Evolutionary conservation across 139 green algal genomes (phyloP).

Genomic region (Chlorella sp.): DNA sequence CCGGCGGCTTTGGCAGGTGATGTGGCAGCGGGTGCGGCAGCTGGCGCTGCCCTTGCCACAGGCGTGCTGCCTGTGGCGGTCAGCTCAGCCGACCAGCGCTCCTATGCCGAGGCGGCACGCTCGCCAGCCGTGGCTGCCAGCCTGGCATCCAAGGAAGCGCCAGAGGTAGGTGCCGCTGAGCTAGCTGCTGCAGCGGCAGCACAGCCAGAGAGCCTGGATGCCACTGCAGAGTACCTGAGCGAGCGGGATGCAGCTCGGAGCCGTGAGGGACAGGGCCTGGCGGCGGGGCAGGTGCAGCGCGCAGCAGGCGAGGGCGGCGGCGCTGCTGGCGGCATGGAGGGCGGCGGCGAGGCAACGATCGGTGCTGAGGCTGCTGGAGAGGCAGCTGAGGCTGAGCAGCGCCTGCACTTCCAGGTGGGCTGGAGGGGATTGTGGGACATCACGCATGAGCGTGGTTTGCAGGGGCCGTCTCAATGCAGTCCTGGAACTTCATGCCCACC

Average conservation of each 20-base stretch:
- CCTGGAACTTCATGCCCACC: too few species aligned
- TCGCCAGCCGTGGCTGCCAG: conserved; percentile 3
- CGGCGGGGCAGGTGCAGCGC: neutral
- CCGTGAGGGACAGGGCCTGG: neutral
- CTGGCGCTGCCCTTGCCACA: neutral
- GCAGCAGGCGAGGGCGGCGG: neutral
- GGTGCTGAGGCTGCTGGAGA: too few species aligned
- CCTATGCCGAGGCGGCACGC: neutral
- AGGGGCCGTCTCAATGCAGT: too few species aligned
- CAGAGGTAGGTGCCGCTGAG: conserved; percentile 5
- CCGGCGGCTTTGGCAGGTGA: neutral
- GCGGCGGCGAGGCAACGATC: too few species aligned
- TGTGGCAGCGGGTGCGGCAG: neutral
- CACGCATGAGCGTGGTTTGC: too few species aligned
- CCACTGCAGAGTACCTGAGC: conserved; percentile 3
- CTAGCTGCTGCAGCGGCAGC: neutral
- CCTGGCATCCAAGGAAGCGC: conserved; percentile 22
- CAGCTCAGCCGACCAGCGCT: neutral
- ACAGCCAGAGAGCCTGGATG: conserved; percentile 23
- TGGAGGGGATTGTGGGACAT: too few species aligned
- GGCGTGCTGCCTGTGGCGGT: conserved; percentile 4
- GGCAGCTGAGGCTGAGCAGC: too few species aligned
- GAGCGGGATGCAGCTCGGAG: neutral
- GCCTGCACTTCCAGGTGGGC: too few species aligned
- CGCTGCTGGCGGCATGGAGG: too few species aligned